A percentile compares a stretch with the other conserved stretches of the same genome.
These are phyloP conservation scores for Colletotrichum higginsianum DNA, from an alignment of 2,329 filamentous ascomycete species.

Conservation along the genomic window DNA sequence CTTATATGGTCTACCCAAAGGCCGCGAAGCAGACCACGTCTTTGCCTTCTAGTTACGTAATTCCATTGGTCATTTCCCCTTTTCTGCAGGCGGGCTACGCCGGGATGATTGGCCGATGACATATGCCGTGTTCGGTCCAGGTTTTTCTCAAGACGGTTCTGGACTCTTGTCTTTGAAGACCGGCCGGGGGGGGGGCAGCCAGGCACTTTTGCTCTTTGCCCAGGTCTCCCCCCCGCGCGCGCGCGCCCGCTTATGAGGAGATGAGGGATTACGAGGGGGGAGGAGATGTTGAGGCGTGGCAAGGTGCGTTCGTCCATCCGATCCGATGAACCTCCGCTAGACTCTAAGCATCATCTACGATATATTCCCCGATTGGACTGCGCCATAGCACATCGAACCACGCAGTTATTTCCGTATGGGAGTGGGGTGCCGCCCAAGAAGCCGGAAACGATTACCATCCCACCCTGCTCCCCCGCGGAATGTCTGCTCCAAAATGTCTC, in stretches of 20 bases:
- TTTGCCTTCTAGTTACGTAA: conserved; percentile 33
- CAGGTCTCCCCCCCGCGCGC: conserved; percentile 1
- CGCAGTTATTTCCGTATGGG: conserved; percentile 14
- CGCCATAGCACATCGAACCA: background rate
- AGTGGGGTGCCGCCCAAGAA: conserved; percentile 15
- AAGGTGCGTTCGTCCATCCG: conserved; percentile 7
- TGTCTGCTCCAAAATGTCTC: conserved; percentile 10
- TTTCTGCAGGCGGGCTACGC: conserved; percentile 6
- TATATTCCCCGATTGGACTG: conserved; percentile 38
- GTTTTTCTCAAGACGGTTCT: conserved; percentile 23
- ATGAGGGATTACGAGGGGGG: background rate
- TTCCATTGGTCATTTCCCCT: conserved; percentile 35
- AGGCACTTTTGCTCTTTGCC: conserved; percentile 32
- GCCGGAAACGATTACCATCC: background rate
- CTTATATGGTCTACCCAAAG: conserved; percentile 11
- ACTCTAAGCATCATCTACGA: background rate
- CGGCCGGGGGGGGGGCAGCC: background rate
- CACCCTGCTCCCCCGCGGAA: conserved; percentile 4
- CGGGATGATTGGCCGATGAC: conserved; percentile 22
- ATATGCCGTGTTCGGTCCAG: conserved; percentile 16
- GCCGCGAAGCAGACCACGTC: background rate
- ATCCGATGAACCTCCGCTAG: background rate
- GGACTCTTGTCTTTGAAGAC: conserved; percentile 10
- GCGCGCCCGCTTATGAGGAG: too few relatives aligned
- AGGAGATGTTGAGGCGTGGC: too few relatives aligned